phyloP scores from a whole-genome alignment of 306 rosid genomes.

The Purshia tridentata region DNA sequence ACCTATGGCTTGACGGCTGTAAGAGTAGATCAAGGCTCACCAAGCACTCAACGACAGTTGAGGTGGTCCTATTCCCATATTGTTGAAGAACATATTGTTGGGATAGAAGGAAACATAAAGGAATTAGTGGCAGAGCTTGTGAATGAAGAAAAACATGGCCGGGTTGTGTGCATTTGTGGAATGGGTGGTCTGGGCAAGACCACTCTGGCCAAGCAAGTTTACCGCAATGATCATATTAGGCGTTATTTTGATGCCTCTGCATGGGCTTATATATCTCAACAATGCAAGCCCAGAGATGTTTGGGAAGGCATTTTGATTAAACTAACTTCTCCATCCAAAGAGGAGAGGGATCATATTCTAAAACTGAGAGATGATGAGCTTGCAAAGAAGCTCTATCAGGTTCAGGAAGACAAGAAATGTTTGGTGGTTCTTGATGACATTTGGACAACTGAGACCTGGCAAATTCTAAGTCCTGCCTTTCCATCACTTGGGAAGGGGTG shows the following conservation, averaged over 20 bases:
- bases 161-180: slow-evolving; percentile 18
- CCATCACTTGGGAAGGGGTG: not conserved
- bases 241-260: not conserved
- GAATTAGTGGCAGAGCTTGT: slow-evolving; percentile 1
- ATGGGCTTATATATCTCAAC: slow-evolving; percentile 26
- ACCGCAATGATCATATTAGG: not conserved
- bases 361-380: slow-evolving; percentile 1
- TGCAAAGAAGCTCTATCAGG: not conserved
- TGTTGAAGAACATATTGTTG: slow-evolving; percentile 3
- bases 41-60: slow-evolving; percentile 19
- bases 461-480: not conserved
- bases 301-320: slow-evolving; percentile 5
- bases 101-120: not conserved
- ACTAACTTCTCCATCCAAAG: slow-evolving; percentile 23
- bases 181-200: slow-evolving; percentile 35
- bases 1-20: slow-evolving; percentile 37
- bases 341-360: slow-evolving; percentile 7
- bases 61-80: slow-evolving; percentile 24
- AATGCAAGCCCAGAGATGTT: not conserved
- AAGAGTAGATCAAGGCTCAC: slow-evolving; percentile 20
- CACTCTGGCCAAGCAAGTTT: slow-evolving; percentile 24
- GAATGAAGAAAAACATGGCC: slow-evolving; percentile 9
- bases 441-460: not conserved
- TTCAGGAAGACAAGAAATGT: not conserved
- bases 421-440: slow-evolving; percentile 19